Evolutionary conservation across 1,284 basidiomycete genomes (phyloP), one percentile per base, ranked within the genome.

Genomic region (Ganoderma boninense): DNA sequence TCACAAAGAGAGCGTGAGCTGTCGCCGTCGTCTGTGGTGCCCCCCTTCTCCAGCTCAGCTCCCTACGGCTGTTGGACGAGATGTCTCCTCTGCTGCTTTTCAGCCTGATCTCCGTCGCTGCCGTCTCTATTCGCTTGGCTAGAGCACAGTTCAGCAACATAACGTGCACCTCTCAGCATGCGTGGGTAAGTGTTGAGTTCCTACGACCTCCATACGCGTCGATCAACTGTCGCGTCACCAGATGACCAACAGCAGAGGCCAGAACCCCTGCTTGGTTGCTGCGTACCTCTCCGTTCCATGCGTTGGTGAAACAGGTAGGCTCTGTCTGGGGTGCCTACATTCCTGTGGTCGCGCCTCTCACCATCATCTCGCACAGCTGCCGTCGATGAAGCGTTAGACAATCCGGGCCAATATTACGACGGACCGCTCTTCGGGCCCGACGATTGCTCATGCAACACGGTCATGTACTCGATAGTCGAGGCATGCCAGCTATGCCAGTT

Each of bases 391-490:
- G 14, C 16, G 32, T 35, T 57, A 32, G 29, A 64, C 40, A 10
- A 20, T 38, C 29, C 54, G 6, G 29, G 54, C 18, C 14, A 57
- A 35, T 57, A 35, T 16, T 57, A 35, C 56, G 44, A 32, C 16
- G 43, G 16, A n/a, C 59, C 54, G 14, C 54, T 57, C 32, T 57
- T 57, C 54, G 54, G 29, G 16, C 29, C 54, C 2, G 52, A 38
- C 43, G 11, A 29, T n/a, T 64, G 68, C 35, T 18, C 38, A 14
- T 69, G 69, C 65, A 69, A 69, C 52, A 66, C 61, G 7, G 65
- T 69, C 23, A 42, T 42, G 61, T 66, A 69, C 16, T 66, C 65
- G 4, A 29, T 69, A 6, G 32, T 38, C 32, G 54, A 54, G 32
- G 69, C 43, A 0, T 69, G 69, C 7, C 26, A 44, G 42, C 13